Conservation (phyloP, 1,284 basidiomycete species). For the Porogramme epimiltina region DNA sequence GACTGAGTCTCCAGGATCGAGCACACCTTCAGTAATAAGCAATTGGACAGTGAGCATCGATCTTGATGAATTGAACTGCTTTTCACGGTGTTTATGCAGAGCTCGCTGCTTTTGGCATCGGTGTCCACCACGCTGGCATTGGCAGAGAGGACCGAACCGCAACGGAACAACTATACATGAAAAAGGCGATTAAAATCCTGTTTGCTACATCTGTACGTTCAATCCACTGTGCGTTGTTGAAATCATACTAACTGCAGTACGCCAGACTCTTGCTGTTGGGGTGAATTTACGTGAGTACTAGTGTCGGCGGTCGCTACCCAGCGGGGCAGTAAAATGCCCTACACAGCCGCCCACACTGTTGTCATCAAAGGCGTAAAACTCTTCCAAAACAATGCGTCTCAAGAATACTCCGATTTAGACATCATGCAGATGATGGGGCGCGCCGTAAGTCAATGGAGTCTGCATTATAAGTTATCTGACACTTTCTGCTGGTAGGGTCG, state of each 20-base stretch:
- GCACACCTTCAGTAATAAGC: slow-evolving; percentile 60
- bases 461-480: too few relatives aligned
- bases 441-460: slow-evolving; percentile 52
- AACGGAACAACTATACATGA: slow-evolving; percentile 73
- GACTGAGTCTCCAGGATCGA: too few relatives aligned
- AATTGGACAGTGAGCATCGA: slow-evolving; percentile 53
- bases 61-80: background rate
- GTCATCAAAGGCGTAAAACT: slow-evolving; percentile 81
- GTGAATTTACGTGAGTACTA: slow-evolving; percentile 77
- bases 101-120: slow-evolving; percentile 68
- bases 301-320: background rate
- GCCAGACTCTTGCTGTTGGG: slow-evolving; percentile 83
- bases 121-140: slow-evolving; percentile 87
- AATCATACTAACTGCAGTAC: slow-evolving; percentile 6
- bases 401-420: slow-evolving; percentile 82
- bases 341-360: slow-evolving; percentile 74
- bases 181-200: slow-evolving; percentile 65
- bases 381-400: slow-evolving; percentile 63
- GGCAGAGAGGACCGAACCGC: slow-evolving; percentile 68
- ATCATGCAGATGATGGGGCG: slow-evolving; percentile 87
- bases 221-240: background rate
- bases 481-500: slow-evolving; percentile 60
- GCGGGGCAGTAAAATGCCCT: background rate
- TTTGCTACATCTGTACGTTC: slow-evolving; percentile 67
- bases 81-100: slow-evolving; percentile 39